These are phyloP conservation scores for Hemisphaericaspora xylofermentans DNA, from an alignment of 1,139 yeast genomes.

Conservation along the genomic window DNA sequence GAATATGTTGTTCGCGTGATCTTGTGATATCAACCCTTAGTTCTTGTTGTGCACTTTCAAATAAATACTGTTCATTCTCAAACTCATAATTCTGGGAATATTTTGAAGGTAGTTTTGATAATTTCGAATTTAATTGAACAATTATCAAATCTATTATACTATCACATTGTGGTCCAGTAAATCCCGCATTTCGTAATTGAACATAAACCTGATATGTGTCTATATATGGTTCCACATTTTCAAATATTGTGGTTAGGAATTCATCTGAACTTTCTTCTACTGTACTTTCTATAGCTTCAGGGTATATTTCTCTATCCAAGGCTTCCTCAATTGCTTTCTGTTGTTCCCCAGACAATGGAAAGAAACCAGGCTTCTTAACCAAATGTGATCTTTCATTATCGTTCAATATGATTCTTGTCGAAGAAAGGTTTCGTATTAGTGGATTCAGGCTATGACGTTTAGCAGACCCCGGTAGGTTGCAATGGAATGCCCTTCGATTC, in stretches of 20 bases:
- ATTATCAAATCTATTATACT: constrained; percentile 50
- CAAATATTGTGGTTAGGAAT: constrained; percentile 36
- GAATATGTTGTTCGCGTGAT: constrained; percentile 68
- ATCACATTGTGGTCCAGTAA: constrained; percentile 54
- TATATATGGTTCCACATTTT: constrained; percentile 48
- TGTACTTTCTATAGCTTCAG: neutral
- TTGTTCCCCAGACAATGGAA: neutral
- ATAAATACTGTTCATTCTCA: constrained; percentile 83
- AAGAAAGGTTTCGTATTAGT: neutral
- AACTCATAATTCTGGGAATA: constrained; percentile 69
- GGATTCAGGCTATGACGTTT: neutral
- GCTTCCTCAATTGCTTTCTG: constrained; percentile 7
- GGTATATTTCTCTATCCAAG: constrained; percentile 1
- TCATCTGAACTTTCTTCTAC: constrained; percentile 12
- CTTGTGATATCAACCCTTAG: constrained; percentile 75
- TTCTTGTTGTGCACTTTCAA: constrained; percentile 92
- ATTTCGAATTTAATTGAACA: constrained; percentile 50
- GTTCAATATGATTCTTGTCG: neutral
- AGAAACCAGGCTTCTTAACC: too few relatives aligned
- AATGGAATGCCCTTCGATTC: neutral
- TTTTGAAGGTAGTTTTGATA: constrained; percentile 56
- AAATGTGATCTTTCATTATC: too few relatives aligned
- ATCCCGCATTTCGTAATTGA: constrained; percentile 45
- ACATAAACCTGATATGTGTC: constrained; percentile 50
- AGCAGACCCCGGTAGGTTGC: neutral